Percentiles rank a stretch among this genome's conserved stretches.
Evolutionary conservation across 805 yeast genomes (phyloP).

Genomic region (Wickerhamomyces subpelliculosus): DNA sequence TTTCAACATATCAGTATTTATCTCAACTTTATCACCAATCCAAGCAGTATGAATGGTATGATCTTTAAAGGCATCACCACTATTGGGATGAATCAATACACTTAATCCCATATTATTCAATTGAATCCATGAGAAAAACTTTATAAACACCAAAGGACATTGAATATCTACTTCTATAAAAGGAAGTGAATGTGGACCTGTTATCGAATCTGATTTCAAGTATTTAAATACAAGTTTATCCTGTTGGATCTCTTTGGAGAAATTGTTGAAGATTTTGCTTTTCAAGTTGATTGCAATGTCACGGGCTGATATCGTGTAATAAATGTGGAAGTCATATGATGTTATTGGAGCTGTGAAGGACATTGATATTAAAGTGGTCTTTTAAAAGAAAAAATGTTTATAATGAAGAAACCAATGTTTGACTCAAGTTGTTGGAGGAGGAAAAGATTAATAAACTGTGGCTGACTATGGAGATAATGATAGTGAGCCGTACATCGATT

Average conservation of each 20-base stretch:
- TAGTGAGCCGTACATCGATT: too few relatives aligned
- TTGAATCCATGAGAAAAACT: slow-evolving; percentile 40
- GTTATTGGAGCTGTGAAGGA: slow-evolving; percentile 11
- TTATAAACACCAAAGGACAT: slow-evolving; percentile 33
- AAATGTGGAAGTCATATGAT: slow-evolving; percentile 47
- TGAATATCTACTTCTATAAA: slow-evolving; percentile 49
- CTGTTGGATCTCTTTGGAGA: slow-evolving; percentile 31
- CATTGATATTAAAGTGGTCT: neutral
- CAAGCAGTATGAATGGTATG: slow-evolving; percentile 46
- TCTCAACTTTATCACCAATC: slow-evolving; percentile 37
- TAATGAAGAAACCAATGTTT: too few relatives aligned
- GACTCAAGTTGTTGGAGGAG: too few relatives aligned
- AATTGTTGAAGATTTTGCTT: slow-evolving; percentile 31
- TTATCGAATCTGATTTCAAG: slow-evolving; percentile 2
- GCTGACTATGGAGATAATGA: too few relatives aligned
- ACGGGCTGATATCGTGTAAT: slow-evolving; percentile 30
- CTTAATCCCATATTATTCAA: slow-evolving; percentile 41
- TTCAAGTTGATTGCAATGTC: slow-evolving; percentile 33
- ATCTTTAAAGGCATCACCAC: slow-evolving; percentile 33
- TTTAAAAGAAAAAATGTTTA: too few relatives aligned
- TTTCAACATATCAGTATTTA: slow-evolving; percentile 6
- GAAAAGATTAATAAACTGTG: too few relatives aligned
- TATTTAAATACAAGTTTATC: slow-evolving; percentile 9
- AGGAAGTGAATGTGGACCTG: slow-evolving; percentile 40
- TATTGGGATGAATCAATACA: slow-evolving; percentile 46